A percentile compares a stretch with the other conserved stretches of the same genome.
These are phyloP conservation scores for Nicotiana paniculata DNA, from an alignment of 257 asterid species.

Conservation along the genomic window DNA sequence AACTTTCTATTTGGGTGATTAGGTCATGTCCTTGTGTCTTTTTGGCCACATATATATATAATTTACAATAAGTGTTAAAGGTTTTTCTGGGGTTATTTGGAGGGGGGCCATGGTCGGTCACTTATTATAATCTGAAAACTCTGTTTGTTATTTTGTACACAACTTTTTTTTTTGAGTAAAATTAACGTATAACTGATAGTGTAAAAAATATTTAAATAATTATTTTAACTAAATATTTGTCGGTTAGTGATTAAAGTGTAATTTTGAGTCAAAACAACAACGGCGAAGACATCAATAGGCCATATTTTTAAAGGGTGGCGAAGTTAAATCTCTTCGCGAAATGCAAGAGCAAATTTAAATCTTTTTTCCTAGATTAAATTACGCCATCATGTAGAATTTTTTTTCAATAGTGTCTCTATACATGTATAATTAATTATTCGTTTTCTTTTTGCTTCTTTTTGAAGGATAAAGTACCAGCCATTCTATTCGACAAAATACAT, in stretches of 20 bases:
- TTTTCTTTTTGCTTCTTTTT: too few species aligned
- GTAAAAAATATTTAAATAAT: background rate
- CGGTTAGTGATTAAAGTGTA: too few species aligned
- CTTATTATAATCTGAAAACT: constrained; percentile 17
- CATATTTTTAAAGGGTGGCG: too few species aligned
- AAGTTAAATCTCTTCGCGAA: too few species aligned
- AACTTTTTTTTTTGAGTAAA: background rate
- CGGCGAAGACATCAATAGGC: too few species aligned
- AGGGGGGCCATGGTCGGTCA: constrained; percentile 47
- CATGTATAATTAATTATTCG: too few species aligned
- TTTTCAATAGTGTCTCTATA: too few species aligned
- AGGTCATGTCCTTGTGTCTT: constrained; percentile 19
- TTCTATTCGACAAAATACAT: background rate
- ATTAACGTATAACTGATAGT: background rate
- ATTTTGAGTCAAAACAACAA: too few species aligned
- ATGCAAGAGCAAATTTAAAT: too few species aligned
- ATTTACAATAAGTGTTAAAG: constrained; percentile 15
- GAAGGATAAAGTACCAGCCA: background rate
- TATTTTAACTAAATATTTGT: too few species aligned
- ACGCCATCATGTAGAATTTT: too few species aligned
- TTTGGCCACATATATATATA: background rate
- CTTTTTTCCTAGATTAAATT: too few species aligned
- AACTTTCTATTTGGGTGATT: constrained; percentile 37
- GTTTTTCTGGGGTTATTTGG: background rate
- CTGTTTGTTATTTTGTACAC: background rate